Evolutionary conservation across 129 eudicot genomes (phyloP).

Genomic region (Lactuca sativa): DNA sequence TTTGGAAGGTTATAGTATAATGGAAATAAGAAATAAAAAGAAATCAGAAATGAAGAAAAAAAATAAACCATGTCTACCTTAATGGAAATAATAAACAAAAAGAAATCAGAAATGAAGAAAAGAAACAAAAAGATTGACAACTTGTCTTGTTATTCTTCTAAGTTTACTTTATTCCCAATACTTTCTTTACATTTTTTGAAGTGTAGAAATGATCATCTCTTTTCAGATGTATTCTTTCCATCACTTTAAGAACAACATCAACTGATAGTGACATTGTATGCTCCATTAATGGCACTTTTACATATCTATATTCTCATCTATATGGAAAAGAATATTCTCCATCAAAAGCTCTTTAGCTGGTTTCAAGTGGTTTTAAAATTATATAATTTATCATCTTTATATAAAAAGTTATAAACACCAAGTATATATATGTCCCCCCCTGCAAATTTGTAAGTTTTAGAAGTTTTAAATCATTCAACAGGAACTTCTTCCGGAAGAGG

Average conservation of each 20-base stretch:
- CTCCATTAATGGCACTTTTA: neutral
- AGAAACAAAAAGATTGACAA: neutral
- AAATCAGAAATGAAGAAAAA: neutral
- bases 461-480: neutral
- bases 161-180: constrained; percentile 5
- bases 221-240: constrained; percentile 38
- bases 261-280: constrained; percentile 23
- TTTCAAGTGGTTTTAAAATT: neutral
- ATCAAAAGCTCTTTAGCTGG: constrained; percentile 21
- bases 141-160: constrained; percentile 10
- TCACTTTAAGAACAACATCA: constrained; percentile 35
- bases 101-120: constrained; percentile 8
- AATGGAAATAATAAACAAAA: neutral
- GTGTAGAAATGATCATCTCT: constrained; percentile 31
- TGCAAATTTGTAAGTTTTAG: neutral
- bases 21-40: neutral
- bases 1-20: no score
- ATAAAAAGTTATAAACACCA: neutral
- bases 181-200: constrained; percentile 13
- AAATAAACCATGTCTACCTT: neutral
- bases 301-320: neutral
- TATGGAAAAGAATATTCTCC: neutral
- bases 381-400: neutral
- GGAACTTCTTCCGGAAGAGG: neutral
- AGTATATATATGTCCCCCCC: no score